These are phyloP conservation scores for Chrysophaeum taylorii DNA, from an alignment of 352 stramenopile genomes.

Conservation along the genomic window DNA sequence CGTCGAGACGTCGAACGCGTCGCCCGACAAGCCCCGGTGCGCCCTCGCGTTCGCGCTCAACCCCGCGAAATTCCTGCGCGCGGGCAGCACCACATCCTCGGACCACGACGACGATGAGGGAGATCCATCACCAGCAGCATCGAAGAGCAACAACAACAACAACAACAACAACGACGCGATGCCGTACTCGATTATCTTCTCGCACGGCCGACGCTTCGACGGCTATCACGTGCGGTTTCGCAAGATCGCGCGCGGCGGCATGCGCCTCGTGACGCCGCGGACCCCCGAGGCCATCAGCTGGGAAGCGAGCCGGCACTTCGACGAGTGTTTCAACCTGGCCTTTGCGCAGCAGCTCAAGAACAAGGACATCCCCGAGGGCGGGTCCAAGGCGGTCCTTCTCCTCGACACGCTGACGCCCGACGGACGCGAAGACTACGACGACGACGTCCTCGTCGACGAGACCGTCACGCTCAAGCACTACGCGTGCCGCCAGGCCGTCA, in stretches of 20 bases:
- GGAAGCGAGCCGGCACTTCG: constrained; percentile 78
- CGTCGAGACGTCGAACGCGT: constrained; percentile 68
- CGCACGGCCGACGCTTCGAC: constrained; percentile 86
- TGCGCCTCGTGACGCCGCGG: constrained; percentile 86
- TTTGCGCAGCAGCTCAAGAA: constrained; percentile 97
- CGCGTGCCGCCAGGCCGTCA: constrained; percentile 88
- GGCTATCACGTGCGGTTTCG: constrained; percentile 94
- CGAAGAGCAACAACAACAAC: too few species aligned
- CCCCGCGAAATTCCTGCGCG: constrained; percentile 59
- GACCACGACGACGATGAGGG: too few species aligned
- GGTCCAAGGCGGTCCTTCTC: constrained; percentile 88
- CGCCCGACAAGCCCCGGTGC: constrained; percentile 68
- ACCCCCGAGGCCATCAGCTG: constrained; percentile 68
- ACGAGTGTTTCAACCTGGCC: constrained; percentile 88
- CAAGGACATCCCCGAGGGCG: constrained; percentile 97
- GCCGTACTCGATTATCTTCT: constrained; percentile 85
- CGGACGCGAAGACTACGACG: constrained; percentile 76
- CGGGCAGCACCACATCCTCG: too few species aligned
- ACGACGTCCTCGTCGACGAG: too few species aligned
- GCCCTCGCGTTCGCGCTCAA: constrained; percentile 63
- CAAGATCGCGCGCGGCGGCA: constrained; percentile 86
- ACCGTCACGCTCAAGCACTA: constrained; percentile 73
- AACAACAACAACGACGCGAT: constrained; percentile 55
- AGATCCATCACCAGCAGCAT: too few species aligned
- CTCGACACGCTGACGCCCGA: constrained; percentile 80